Percentiles rank a stretch among this genome's conserved stretches.
These are phyloP conservation scores for Talaromyces sp. DNA, from an alignment of 2,329 filamentous ascomycete species.

Conservation along the genomic window DNA sequence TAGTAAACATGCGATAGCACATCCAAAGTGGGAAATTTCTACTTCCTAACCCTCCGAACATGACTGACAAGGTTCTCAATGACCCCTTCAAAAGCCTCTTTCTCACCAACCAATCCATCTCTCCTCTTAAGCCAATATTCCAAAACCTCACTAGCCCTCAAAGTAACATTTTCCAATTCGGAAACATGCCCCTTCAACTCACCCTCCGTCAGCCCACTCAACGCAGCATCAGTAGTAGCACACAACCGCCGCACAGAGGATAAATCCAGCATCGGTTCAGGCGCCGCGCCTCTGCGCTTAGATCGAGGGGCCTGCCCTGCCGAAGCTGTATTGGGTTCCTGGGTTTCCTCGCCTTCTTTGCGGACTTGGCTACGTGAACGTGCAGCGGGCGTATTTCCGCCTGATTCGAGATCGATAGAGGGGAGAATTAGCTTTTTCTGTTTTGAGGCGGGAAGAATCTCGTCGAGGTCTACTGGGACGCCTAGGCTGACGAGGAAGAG, in stretches of 20 bases:
- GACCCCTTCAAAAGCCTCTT: slow-evolving; percentile 92
- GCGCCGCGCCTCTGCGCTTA: slow-evolving; percentile 55
- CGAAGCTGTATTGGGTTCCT: slow-evolving; percentile 22
- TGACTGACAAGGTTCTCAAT: slow-evolving; percentile 96
- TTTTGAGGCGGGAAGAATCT: slow-evolving; percentile 94
- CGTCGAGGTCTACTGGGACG: slow-evolving; percentile 93
- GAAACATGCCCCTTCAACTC: slow-evolving; percentile 74
- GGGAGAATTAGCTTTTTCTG: slow-evolving; percentile 97
- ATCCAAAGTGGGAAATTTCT: slow-evolving; percentile 25
- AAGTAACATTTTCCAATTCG: slow-evolving; percentile 69
- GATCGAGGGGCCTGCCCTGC: slow-evolving; percentile 34
- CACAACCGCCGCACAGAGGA: slow-evolving; percentile 77
- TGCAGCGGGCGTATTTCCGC: slow-evolving; percentile 61
- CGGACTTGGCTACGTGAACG: slow-evolving; percentile 41
- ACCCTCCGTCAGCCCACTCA: slow-evolving; percentile 74
- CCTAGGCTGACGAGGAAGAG: slow-evolving; percentile 95
- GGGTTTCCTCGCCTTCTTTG: slow-evolving; percentile 32
- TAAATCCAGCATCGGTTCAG: slow-evolving; percentile 76
- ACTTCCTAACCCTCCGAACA: slow-evolving; percentile 81
- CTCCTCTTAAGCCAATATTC: slow-evolving; percentile 86
- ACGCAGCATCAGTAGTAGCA: slow-evolving; percentile 79
- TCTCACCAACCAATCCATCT: slow-evolving; percentile 84
- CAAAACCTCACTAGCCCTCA: slow-evolving; percentile 73
- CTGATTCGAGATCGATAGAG: slow-evolving; percentile 66
- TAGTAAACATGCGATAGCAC: slow-evolving; percentile 16